phyloP scores from a whole-genome alignment of 2,329 filamentous ascomycete species.

The Scytalidium lignicola region DNA sequence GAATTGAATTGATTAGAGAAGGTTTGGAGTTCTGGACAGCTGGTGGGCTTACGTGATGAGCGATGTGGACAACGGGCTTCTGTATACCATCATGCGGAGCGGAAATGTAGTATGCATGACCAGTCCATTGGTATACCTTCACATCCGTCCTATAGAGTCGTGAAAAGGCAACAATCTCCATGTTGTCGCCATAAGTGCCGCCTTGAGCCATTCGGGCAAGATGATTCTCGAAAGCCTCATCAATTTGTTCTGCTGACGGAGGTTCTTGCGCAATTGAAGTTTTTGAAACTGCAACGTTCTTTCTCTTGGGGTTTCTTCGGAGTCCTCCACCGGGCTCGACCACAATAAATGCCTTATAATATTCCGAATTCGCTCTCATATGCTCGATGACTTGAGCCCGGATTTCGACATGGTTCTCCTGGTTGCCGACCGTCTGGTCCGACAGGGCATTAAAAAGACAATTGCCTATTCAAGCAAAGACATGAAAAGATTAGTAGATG shows the following conservation, averaged over 20 bases:
- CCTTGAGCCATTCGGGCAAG: conserved; percentile 54
- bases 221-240: conserved; percentile 47
- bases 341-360: conserved; percentile 61
- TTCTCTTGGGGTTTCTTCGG: conserved; percentile 49
- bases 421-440: conserved; percentile 60
- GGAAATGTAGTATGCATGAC: conserved; percentile 44
- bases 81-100: conserved; percentile 32
- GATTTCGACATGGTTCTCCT: conserved; percentile 52
- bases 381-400: conserved; percentile 54
- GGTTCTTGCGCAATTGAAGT: conserved; percentile 19
- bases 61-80: conserved; percentile 45
- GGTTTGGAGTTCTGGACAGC: neutral
- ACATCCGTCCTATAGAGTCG: conserved; percentile 57
- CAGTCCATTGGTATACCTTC: conserved; percentile 50
- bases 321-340: conserved; percentile 47
- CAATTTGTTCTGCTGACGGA: conserved; percentile 49
- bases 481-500: neutral
- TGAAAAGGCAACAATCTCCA: conserved; percentile 63
- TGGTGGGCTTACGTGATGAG: conserved; percentile 51
- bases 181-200: conserved; percentile 60
- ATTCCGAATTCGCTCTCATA: conserved; percentile 53
- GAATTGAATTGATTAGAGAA: conserved; percentile 1
- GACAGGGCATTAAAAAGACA: conserved; percentile 65
- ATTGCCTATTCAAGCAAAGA: conserved; percentile 45
- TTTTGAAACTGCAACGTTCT: conserved; percentile 36